A percentile compares a stretch with the other conserved stretches of the same genome.
Conservation (phyloP, 1,139 yeast species). For the Eremothecium cymbalariae region DNA sequence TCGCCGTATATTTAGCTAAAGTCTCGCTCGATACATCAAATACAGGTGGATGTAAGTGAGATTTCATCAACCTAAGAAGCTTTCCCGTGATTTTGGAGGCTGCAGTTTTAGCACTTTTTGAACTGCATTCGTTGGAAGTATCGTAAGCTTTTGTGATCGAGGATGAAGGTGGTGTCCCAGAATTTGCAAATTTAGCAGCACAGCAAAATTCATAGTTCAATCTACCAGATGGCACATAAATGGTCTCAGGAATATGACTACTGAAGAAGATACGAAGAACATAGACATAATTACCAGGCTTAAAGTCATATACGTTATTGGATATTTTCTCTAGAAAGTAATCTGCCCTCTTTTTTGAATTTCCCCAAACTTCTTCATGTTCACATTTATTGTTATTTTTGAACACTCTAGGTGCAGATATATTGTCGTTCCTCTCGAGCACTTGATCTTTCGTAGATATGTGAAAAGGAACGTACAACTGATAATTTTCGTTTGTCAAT, state of each 20-base stretch:
- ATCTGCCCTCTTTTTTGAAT: slow-evolving; percentile 15
- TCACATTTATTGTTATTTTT: slow-evolving; percentile 12
- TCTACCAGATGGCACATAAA: slow-evolving; percentile 42
- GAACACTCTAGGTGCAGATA: slow-evolving; percentile 11
- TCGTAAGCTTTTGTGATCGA: no score
- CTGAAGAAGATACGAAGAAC: slow-evolving; percentile 65
- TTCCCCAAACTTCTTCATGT: slow-evolving; percentile 11
- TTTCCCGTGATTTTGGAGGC: slow-evolving; percentile 11
- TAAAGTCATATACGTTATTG: slow-evolving; percentile 13
- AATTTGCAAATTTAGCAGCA: slow-evolving; percentile 8
- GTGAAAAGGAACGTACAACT: slow-evolving; percentile 37
- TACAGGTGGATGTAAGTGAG: slow-evolving; percentile 16
- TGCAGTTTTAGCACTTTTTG: background rate
- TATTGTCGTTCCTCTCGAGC: slow-evolving; percentile 19
- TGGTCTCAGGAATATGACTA: slow-evolving; percentile 62
- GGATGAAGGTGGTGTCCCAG: slow-evolving; percentile 8
- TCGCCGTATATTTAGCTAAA: background rate
- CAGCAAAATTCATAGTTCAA: slow-evolving; percentile 28
- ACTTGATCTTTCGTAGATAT: slow-evolving; percentile 25
- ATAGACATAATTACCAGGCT: slow-evolving; percentile 72
- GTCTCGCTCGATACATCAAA: slow-evolving; percentile 3
- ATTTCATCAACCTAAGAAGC: slow-evolving; percentile 21
- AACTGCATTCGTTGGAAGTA: background rate
- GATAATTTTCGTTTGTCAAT: slow-evolving; percentile 39
- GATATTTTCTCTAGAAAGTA: slow-evolving; percentile 13